Percentiles rank a stretch among this genome's conserved stretches.
phyloP scores from a whole-genome alignment of 129 eudicot genomes.

The Artemisia argyi region DNA sequence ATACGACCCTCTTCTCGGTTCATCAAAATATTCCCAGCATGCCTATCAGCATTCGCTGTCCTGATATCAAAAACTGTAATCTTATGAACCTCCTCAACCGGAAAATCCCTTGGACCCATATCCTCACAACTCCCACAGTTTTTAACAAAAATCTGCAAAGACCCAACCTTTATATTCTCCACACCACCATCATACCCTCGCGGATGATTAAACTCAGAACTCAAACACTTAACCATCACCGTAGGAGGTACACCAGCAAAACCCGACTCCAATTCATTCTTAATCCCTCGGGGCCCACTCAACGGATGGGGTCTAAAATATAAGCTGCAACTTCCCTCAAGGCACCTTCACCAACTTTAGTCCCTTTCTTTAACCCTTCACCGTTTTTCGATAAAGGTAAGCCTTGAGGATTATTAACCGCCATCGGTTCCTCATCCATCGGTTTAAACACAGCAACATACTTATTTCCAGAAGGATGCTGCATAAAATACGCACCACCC shows the following conservation, averaged over 20 bases:
- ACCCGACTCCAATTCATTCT: constrained; percentile 36
- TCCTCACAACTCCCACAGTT: constrained; percentile 71
- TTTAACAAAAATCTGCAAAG: constrained; percentile 59
- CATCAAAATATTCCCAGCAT: constrained; percentile 62
- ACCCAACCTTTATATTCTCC: constrained; percentile 51
- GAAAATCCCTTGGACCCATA: constrained; percentile 64
- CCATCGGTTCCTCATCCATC: constrained; percentile 70
- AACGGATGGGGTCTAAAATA: constrained; percentile 62
- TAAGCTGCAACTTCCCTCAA: constrained; percentile 72
- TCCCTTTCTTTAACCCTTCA: constrained; percentile 68
- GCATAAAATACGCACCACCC: constrained; percentile 71
- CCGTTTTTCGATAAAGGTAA: constrained; percentile 53
- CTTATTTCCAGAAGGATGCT: constrained; percentile 44
- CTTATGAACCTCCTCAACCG: constrained; percentile 71
- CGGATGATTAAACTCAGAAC: constrained; percentile 57
- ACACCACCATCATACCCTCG: constrained; percentile 38
- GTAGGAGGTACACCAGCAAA: constrained; percentile 71
- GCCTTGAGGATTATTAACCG: constrained; percentile 62
- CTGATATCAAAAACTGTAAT: constrained; percentile 60
- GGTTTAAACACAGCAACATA: constrained; percentile 62
- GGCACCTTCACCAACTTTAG: constrained; percentile 76
- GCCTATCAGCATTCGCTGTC: constrained; percentile 75
- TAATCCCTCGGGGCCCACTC: constrained; percentile 37
- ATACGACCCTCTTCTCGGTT: constrained; percentile 45
- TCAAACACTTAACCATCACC: constrained; percentile 54